These are phyloP conservation scores for Salix purpurea DNA, from an alignment of 345 rosid genomes.

Conservation along the genomic window DNA sequence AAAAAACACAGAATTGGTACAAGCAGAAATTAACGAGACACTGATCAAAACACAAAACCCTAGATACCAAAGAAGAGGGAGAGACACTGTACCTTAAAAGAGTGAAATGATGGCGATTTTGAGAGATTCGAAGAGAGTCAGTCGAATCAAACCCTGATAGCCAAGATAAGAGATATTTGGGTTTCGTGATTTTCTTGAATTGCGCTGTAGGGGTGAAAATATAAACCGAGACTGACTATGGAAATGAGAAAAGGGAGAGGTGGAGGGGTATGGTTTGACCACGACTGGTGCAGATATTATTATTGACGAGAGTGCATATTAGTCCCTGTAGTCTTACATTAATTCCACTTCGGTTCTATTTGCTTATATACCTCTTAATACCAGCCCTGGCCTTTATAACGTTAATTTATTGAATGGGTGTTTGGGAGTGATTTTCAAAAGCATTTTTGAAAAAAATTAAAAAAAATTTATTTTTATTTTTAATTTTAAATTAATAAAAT, in stretches of 20 bases:
- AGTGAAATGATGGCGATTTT: neutral
- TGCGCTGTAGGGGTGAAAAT: neutral
- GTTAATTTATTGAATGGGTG: no score
- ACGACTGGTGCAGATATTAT: neutral
- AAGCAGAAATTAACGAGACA: neutral
- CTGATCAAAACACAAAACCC: neutral
- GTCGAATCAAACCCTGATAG: neutral
- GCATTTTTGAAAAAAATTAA: no score
- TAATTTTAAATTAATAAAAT: no score
- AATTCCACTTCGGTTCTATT: neutral
- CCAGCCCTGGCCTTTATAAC: neutral
- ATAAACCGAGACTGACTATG: neutral
- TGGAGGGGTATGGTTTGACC: neutral
- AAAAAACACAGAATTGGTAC: no score
- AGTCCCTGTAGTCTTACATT: neutral
- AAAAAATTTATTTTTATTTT: no score
- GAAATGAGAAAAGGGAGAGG: neutral
- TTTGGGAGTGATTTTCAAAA: no score
- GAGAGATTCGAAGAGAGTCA: neutral
- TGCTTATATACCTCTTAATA: neutral
- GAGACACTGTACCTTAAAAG: neutral
- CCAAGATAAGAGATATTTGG: neutral
- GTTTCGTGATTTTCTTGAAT: neutral
- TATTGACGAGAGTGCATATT: neutral
- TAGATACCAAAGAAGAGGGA: neutral